These are phyloP conservation scores for Candida sojae DNA, from an alignment of 1,139 yeast species.

Conservation along the genomic window DNA sequence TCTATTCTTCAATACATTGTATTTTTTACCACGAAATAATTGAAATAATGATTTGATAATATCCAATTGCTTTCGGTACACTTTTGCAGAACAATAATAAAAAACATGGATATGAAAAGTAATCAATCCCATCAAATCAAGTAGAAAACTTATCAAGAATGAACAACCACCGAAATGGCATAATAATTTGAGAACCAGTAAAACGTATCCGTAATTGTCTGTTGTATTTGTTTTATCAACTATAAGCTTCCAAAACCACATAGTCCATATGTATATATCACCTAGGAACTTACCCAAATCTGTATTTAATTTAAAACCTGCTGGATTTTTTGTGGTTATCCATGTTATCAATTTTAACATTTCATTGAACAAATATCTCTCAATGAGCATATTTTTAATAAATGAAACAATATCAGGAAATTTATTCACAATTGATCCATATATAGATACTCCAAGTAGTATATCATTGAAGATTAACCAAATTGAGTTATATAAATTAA, in stretches of 20 bases:
- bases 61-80: slow-evolving; percentile 74
- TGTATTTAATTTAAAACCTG: slow-evolving; percentile 88
- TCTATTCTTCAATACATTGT: slow-evolving; percentile 79
- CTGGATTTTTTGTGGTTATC: slow-evolving; percentile 83
- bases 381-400: slow-evolving; percentile 39
- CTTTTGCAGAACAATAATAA: slow-evolving; percentile 74
- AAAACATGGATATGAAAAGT: slow-evolving; percentile 77
- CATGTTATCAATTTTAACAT: slow-evolving; percentile 58
- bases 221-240: neutral
- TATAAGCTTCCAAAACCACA: slow-evolving; percentile 62
- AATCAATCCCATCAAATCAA: slow-evolving; percentile 64
- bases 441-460: slow-evolving; percentile 66
- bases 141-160: slow-evolving; percentile 61
- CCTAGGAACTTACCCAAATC: slow-evolving; percentile 87
- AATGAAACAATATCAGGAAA: slow-evolving; percentile 31
- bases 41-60: slow-evolving; percentile 76
- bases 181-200: slow-evolving; percentile 18
- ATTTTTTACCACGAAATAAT: slow-evolving; percentile 86
- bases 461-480: slow-evolving; percentile 89
- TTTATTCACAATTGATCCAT: slow-evolving; percentile 52
- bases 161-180: slow-evolving; percentile 66
- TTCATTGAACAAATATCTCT: slow-evolving; percentile 29
- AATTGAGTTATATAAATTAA: slow-evolving; percentile 80
- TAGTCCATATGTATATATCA: slow-evolving; percentile 83
- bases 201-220: neutral